A percentile compares a stretch with the other conserved stretches of the same genome.
Evolutionary conservation across 2,329 filamentous ascomycete genomes (phyloP).

Genomic region (Penicillium digitatum): DNA sequence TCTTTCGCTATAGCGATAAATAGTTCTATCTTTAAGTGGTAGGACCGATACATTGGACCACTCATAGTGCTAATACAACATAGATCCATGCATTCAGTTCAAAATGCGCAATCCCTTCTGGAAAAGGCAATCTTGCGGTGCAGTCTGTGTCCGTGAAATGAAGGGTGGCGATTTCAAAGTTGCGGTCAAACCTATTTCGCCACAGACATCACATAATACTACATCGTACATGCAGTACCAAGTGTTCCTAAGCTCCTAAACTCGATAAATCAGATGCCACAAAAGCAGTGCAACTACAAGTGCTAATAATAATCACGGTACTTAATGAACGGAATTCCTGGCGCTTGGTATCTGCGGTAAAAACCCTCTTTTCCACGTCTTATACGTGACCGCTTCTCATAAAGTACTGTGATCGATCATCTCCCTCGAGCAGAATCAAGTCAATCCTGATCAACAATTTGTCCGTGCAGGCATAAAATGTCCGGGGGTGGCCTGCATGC

Average conservation of each 20-base stretch:
- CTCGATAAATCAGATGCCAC: not conserved
- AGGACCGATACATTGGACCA: not conserved
- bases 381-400: conserved; percentile 5
- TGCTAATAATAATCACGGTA: not conserved
- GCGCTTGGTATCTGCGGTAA: not conserved
- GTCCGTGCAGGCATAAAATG: conserved; percentile 5
- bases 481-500: conserved; percentile 4
- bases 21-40: not conserved
- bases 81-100: not conserved
- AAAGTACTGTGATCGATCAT: not conserved
- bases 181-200: conserved; percentile 27
- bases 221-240: not conserved
- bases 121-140: not conserved
- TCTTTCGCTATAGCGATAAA: not conserved
- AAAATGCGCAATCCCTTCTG: not conserved
- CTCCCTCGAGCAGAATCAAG: not conserved
- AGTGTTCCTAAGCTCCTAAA: not conserved
- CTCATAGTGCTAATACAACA: not conserved
- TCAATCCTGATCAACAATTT: not conserved
- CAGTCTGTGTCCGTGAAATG: not conserved
- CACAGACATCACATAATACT: conserved; percentile 7
- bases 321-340: not conserved
- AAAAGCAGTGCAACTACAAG: not conserved
- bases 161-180: conserved; percentile 24
- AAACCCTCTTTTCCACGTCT: not conserved